A percentile compares a stretch with the other conserved stretches of the same genome.
These are phyloP conservation scores for Crucihimalaya himalaica DNA, from an alignment of 345 rosid genomes.

Conservation along the genomic window DNA sequence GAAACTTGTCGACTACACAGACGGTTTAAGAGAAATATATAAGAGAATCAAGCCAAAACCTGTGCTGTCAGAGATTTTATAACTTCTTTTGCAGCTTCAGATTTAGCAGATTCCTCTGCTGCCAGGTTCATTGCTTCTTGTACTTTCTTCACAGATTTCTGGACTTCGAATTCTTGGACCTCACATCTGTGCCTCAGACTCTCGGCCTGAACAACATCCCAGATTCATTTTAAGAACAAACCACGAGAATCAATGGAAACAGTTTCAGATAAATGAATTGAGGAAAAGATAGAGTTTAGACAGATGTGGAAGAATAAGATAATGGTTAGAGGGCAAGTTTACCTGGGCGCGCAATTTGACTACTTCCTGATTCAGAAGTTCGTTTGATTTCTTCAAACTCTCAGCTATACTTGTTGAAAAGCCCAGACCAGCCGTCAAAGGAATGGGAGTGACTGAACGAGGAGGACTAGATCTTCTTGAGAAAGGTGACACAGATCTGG, in stretches of 20 bases:
- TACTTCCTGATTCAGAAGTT: constrained; percentile 88
- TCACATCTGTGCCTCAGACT: constrained; percentile 73
- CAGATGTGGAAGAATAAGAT: neutral
- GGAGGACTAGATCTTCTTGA: constrained; percentile 95
- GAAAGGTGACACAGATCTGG: constrained; percentile 96
- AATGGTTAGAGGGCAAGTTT: constrained; percentile 14
- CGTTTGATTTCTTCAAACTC: constrained; percentile 94
- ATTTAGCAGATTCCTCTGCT: constrained; percentile 79
- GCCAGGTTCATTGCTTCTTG: constrained; percentile 78
- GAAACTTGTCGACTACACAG: neutral
- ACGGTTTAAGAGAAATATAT: neutral
- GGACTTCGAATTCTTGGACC: constrained; percentile 85
- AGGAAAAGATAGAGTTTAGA: neutral
- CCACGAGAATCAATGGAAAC: neutral
- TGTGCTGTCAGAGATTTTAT: constrained; percentile 91
- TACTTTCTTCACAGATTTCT: constrained; percentile 72
- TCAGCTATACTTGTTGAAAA: constrained; percentile 77
- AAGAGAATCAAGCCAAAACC: constrained; percentile 48
- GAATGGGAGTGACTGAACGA: constrained; percentile 92
- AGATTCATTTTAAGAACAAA: neutral
- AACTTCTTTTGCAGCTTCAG: constrained; percentile 92
- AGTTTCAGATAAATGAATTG: neutral
- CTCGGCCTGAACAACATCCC: constrained; percentile 60
- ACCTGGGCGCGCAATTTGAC: constrained; percentile 90
- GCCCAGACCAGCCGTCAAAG: constrained; percentile 74